Conservation (phyloP, 768 basidiomycete species). For the Panaeolus papilionaceus region DNA sequence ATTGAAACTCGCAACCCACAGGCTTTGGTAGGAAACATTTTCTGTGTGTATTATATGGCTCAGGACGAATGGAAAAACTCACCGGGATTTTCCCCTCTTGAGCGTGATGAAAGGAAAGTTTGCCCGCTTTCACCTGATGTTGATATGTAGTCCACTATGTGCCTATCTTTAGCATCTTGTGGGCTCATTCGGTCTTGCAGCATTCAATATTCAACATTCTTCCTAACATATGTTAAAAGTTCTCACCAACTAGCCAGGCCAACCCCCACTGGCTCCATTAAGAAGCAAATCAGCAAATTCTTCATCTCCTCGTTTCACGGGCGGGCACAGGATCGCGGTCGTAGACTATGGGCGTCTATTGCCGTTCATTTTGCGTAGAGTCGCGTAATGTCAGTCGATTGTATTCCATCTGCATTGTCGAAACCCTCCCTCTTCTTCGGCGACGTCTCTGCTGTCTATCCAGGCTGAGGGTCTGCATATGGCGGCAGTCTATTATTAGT, state of each 20-base stretch:
- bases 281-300: background rate
- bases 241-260: background rate
- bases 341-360: conserved; percentile 5
- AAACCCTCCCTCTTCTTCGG: background rate
- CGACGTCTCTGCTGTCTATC: background rate
- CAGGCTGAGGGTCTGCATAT: background rate
- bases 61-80: background rate
- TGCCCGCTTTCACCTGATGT: background rate
- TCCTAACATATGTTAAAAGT: background rate
- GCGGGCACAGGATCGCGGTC: background rate
- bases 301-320: background rate
- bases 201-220: background rate
- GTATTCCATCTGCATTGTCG: background rate
- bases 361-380: background rate
- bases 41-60: background rate
- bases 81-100: background rate
- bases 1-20: background rate
- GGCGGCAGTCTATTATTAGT: conserved; percentile 7
- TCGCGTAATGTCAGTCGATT: background rate
- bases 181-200: background rate
- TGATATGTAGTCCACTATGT: background rate
- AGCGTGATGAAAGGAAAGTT: background rate
- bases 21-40: background rate
- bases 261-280: conserved; percentile 2
- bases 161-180: background rate